Evolutionary conservation across 1,284 basidiomycete species (phyloP).

Genomic region (Paramarasmius palmivorus): DNA sequence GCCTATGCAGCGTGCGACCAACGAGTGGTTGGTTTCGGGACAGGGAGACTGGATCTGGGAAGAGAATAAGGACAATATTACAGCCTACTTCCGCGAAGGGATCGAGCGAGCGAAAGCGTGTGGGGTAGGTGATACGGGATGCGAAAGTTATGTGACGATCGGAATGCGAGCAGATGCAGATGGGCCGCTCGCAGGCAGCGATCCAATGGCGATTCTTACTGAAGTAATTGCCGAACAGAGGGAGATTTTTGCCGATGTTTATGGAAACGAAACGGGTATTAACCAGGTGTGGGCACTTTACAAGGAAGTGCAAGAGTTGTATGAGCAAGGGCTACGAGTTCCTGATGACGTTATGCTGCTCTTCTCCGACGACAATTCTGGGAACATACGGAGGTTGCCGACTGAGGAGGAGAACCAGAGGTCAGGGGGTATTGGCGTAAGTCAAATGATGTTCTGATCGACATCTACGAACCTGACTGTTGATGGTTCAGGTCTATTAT

Average conservation of each 20-base stretch:
- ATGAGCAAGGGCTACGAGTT: conserved; percentile 8
- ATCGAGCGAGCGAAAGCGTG: conserved; percentile 6
- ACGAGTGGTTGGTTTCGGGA: conserved; percentile 11
- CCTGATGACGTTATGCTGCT: conserved; percentile 11
- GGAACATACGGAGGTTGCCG: conserved; percentile 13
- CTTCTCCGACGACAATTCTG: conserved; percentile 13
- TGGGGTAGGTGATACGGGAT: neutral
- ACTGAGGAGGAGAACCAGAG: conserved; percentile 7
- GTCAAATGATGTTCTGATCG: neutral
- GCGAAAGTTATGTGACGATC: conserved; percentile 9
- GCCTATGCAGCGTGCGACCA: conserved; percentile 15
- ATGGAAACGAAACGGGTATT: conserved; percentile 12
- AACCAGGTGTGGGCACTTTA: conserved; percentile 11
- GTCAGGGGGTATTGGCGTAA: conserved; percentile 11
- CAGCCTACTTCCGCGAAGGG: conserved; percentile 8
- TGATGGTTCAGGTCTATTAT: conserved; percentile 15
- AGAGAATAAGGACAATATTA: conserved; percentile 10
- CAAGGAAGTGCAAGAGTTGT: conserved; percentile 12
- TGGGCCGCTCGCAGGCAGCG: neutral
- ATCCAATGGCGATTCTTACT: conserved; percentile 3
- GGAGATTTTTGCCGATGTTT: conserved; percentile 6
- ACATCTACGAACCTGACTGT: no score
- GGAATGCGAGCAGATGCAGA: conserved; percentile 12
- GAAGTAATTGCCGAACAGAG: conserved; percentile 11
- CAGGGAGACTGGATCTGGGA: conserved; percentile 11